Base-by-base conservation (phyloP, 192 early-diverging fungal genomes). In the Umbelopsis sp. region DNA sequence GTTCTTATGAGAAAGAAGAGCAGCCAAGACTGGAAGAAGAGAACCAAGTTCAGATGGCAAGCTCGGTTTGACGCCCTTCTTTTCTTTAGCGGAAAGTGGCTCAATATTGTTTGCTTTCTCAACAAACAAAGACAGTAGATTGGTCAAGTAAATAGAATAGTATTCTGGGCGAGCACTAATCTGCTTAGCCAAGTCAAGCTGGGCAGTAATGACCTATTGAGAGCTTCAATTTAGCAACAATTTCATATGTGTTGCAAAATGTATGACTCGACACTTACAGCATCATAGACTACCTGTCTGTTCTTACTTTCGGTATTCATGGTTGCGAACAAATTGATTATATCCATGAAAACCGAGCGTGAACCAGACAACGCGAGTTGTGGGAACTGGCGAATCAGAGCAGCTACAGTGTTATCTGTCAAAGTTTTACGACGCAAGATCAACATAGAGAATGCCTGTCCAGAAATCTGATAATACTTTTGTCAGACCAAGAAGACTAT, bases 21-120 rank as follows among this genome's bases (percentile, higher is more conserved):
- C 83, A 21, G 78, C 75, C 5, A 93, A 52, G 1, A 91, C 78
- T 8, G 90, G 90, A 50, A 91, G 76, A 35, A 88, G 82, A 46
- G 84, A 79, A 16, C 88, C 86, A 33, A 89, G 66, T 55, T 84
- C 82, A 23, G 78, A 79, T 8, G 78, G 76, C 18, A 85, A 73
- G 20, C 79, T 77, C 4, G 80, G 69, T 53, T 82, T 80, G 25
- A 80, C 73, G 12, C 76, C 73, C 52, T 78, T 82, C 51, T 81
- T 81, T 49, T 74, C 68, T 21, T 83, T 58, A 3, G 81, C 77
- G 18, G 80, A 74, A 0, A 74, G 69, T 5, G 74, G 68, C 70
- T 89, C 86, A 49, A 89, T 88, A 6, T 74, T 75, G 21, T 83
- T 81, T 15, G 86, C 88, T 66, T 85, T 89, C 21, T 89, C 88